Evolutionary conservation across 352 stramenopile genomes (phyloP).

Genomic region (Phytophthora chlamydospora): DNA sequence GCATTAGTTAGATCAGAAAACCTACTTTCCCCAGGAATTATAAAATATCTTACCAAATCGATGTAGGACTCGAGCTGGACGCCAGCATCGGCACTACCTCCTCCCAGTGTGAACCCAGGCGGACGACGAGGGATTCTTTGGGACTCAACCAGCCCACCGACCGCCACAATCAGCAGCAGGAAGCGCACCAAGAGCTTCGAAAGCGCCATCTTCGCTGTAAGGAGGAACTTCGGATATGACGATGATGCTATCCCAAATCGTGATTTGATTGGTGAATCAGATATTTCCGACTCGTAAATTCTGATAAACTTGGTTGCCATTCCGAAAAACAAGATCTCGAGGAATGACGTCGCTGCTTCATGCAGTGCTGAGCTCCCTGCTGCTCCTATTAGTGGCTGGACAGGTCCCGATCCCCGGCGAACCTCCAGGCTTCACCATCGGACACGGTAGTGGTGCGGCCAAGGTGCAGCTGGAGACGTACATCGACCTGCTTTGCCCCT

Average conservation of each 20-base stretch:
- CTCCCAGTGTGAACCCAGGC: conserved; percentile 66
- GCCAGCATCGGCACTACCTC: conserved; percentile 53
- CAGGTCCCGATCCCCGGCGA: conserved; percentile 67
- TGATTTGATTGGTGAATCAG: too few species aligned
- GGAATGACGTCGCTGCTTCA: conserved; percentile 29
- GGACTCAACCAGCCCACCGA: conserved; percentile 13
- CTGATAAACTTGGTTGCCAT: conserved; percentile 11
- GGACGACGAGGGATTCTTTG: conserved; percentile 61
- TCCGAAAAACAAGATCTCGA: conserved; percentile 16
- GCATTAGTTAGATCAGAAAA: conserved; percentile 18
- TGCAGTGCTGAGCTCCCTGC: conserved; percentile 11
- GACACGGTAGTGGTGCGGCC: conserved; percentile 44
- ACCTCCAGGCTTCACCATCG: conserved; percentile 72
- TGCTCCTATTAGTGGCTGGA: conserved; percentile 25
- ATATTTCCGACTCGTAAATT: conserved; percentile 4
- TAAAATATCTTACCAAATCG: conserved; percentile 59
- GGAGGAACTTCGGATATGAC: conserved; percentile 4
- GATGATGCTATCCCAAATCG: background rate
- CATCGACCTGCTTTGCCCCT: conserved; percentile 79
- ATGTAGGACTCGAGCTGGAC: conserved; percentile 87
- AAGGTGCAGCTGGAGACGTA: conserved; percentile 82
- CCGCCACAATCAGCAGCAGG: conserved; percentile 26
- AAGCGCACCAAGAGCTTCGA: conserved; percentile 14
- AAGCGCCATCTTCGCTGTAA: conserved; percentile 7
- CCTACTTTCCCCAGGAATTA: background rate